phyloP scores from a whole-genome alignment of 306 rosid species.

The Oxytropis ochrocephala region DNA sequence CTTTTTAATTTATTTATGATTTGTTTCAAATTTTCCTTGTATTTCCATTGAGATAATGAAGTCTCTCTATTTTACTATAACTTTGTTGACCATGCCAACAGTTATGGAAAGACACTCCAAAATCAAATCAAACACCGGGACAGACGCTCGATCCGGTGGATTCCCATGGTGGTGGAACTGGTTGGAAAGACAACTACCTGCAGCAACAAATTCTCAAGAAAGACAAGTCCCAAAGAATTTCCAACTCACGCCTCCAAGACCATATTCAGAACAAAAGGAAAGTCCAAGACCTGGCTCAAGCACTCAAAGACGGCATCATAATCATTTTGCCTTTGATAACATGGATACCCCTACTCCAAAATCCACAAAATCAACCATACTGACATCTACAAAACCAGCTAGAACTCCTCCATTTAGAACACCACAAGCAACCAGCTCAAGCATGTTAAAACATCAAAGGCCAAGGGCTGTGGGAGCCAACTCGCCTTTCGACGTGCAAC shows the following conservation, averaged over 20 bases:
- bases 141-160: slow-evolving; percentile 53
- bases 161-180: slow-evolving; percentile 99
- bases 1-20: not conserved
- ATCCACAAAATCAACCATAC: slow-evolving; percentile 62
- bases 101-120: slow-evolving; percentile 82
- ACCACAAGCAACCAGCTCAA: slow-evolving; percentile 43
- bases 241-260: slow-evolving; percentile 72
- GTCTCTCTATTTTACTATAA: not conserved
- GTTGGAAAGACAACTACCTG: slow-evolving; percentile 75
- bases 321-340: slow-evolving; percentile 42
- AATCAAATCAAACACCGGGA: slow-evolving; percentile 51
- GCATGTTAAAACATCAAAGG: slow-evolving; percentile 42
- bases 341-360: slow-evolving; percentile 74
- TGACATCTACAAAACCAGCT: slow-evolving; percentile 32
- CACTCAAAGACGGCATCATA: slow-evolving; percentile 35
- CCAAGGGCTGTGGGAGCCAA: slow-evolving; percentile 40
- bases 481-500: slow-evolving; percentile 55
- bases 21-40: not conserved
- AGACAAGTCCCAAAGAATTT: slow-evolving; percentile 52
- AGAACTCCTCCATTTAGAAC: slow-evolving; percentile 53
- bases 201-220: slow-evolving; percentile 46
- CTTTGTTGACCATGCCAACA: slow-evolving; percentile 30
- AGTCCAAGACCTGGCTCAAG: slow-evolving; percentile 62
- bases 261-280: slow-evolving; percentile 54
- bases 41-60: not conserved